These are phyloP conservation scores for Eimeria praecox DNA, from an alignment of 169 alveolate species.

Conservation along the genomic window DNA sequence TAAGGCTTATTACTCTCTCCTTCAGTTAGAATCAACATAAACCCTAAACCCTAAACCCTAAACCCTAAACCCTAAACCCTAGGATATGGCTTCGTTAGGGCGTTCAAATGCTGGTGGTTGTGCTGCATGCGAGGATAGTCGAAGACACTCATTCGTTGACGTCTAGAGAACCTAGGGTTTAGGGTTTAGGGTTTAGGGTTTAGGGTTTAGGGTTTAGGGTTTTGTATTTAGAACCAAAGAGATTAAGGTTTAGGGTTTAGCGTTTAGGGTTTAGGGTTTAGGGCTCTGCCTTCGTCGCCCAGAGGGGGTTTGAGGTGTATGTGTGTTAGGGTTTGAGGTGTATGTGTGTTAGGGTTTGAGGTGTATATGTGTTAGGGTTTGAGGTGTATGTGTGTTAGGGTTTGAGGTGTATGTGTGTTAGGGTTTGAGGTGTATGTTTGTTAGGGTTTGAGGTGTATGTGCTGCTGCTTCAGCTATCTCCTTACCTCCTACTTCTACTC, in stretches of 20 bases:
- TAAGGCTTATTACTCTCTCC: slow-evolving; percentile 48
- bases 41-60: background rate
- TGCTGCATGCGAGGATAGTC: no score
- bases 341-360: background rate
- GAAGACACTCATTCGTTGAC: no score
- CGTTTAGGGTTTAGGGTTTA: background rate
- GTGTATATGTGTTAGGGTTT: background rate
- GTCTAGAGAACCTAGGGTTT: no score
- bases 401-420: no score
- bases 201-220: background rate
- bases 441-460: background rate
- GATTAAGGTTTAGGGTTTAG: background rate
- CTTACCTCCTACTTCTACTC: slow-evolving; percentile 21
- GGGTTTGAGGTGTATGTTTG: background rate
- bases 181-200: no score
- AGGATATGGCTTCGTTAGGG: background rate
- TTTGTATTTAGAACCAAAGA: background rate
- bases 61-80: background rate
- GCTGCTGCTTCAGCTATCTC: slow-evolving; percentile 4
- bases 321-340: background rate
- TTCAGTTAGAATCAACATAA: slow-evolving; percentile 12
- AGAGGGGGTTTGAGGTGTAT: no score
- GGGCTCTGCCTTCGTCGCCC: no score
- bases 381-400: no score
- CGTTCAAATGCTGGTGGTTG: background rate